These are phyloP conservation scores for Ormosia semicastrata DNA, from an alignment of 306 rosid genomes.

Conservation along the genomic window DNA sequence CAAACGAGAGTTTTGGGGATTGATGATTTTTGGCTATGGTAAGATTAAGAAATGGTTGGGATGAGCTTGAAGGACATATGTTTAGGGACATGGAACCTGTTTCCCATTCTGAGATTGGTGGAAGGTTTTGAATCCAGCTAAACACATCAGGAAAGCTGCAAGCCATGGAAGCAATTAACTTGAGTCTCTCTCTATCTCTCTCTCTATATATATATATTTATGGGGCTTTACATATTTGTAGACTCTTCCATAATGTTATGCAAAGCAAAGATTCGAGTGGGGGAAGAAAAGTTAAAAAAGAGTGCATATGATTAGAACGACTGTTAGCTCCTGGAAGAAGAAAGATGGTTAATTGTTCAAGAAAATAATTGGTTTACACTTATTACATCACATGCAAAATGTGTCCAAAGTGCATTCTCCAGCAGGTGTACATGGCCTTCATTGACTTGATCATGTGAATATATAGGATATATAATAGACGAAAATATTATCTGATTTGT, in stretches of 20 bases:
- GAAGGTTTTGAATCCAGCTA: slow-evolving; percentile 81
- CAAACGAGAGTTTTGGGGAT: slow-evolving; percentile 42
- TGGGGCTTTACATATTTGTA: slow-evolving; percentile 30
- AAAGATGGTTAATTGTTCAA: slow-evolving; percentile 31
- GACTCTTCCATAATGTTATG: slow-evolving; percentile 24
- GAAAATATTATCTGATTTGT: too few species aligned
- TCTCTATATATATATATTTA: not conserved
- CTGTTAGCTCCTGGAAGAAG: not conserved
- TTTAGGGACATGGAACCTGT: slow-evolving; percentile 46
- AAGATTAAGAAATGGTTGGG: slow-evolving; percentile 62
- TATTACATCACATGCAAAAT: not conserved
- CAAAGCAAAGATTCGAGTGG: slow-evolving; percentile 19
- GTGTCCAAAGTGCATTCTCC: not conserved
- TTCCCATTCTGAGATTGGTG: slow-evolving; percentile 69
- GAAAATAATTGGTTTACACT: slow-evolving; percentile 2
- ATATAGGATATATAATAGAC: too few species aligned
- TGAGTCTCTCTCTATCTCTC: not conserved
- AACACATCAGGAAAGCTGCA: slow-evolving; percentile 59
- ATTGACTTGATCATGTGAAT: too few species aligned
- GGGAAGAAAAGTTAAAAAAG: slow-evolving; percentile 23
- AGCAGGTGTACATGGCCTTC: not conserved
- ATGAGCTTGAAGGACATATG: slow-evolving; percentile 51
- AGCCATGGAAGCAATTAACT: slow-evolving; percentile 51
- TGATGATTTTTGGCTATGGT: slow-evolving; percentile 42
- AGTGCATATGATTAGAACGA: not conserved